Base-by-base conservation (phyloP, 345 rosid species). In the Eucalyptus regnans region DNA sequence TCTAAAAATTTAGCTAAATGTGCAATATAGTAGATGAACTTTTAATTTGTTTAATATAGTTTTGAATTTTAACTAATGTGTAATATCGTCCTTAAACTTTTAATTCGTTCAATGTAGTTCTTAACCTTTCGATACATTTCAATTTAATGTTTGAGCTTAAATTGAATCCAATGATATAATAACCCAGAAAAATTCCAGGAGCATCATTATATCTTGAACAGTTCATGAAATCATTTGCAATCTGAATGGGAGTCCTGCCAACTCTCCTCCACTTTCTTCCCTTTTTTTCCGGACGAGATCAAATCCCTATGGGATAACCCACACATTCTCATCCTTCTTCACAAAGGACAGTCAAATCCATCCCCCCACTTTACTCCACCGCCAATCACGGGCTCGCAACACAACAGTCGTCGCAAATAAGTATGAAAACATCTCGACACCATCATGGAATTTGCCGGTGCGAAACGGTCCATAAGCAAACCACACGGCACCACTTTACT, bases 21-120 rank as follows among this genome's bases (percentile, higher is more conserved):
- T 52, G 58, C 25, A 52, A 52, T 18, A 52, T 52, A 20, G 5
- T 52, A 52, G 20, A 20, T 52, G 5, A 8, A 20, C 0, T 52
- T 52, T 52, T 56, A 4, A 56, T 56, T 22, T 56, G 0, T 23
- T 56, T 56, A 56, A 56, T 1, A 2, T 56, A 13, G 0, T 9
- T 56, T 20, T 56, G 12, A 56, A 56, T 3, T 56, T 56, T 20
- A 4, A 25, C 1, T 6, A 27, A 60, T 27, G 15, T 60, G 0
- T 0, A 60, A 60, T 60, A 0, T 5, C 7, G 2, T 60, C 0
- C 2, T 60, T 60, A 11, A 60, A 60, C 2, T 60, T 60, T 60
- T 27, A 60, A 60, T 60, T 6, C 1, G 1, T 60, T 27, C 7
- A 27, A 12, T 9, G 0, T 23, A 0, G 2, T 23, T 23, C 1